phyloP scores from a whole-genome alignment of 202 grass and related monocot species.

The Saccharum hybrid region DNA sequence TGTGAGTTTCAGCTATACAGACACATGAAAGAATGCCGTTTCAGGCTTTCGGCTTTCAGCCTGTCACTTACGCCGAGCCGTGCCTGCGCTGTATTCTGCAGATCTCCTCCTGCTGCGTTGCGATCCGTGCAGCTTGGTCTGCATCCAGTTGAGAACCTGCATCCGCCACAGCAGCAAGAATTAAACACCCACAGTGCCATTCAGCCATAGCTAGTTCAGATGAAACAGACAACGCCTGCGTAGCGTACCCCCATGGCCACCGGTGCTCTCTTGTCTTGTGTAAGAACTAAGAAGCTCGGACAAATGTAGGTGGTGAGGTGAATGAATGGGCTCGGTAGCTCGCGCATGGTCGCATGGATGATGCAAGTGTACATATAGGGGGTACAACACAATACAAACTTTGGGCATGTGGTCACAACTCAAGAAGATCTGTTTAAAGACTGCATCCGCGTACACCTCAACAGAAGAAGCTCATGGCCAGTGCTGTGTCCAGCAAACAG shows the following conservation, averaged over 20 bases:
- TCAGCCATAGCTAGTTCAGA: conserved; percentile 6
- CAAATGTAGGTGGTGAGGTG: neutral
- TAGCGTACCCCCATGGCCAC: conserved; percentile 40
- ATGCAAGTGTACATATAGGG: conserved; percentile 32
- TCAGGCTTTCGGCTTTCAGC: neutral
- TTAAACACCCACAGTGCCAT: neutral
- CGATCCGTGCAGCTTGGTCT: conserved; percentile 57
- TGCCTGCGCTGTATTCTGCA: conserved; percentile 38
- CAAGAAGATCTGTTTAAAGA: conserved; percentile 12
- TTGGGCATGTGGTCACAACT: neutral
- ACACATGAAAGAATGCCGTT: neutral
- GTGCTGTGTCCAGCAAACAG: conserved; percentile 29
- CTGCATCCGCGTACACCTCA: neutral
- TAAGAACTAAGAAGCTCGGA: neutral
- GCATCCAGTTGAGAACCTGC: conserved; percentile 71
- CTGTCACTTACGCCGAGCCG: conserved; percentile 46
- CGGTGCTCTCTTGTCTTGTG: neutral
- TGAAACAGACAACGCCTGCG: neutral
- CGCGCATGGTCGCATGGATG: neutral
- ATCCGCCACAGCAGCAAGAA: neutral
- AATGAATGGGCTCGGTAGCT: neutral
- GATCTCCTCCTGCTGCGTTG: conserved; percentile 42
- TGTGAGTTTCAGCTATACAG: neutral
- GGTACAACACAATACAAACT: neutral
- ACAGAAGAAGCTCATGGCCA: conserved; percentile 40